phyloP scores from a whole-genome alignment of 75 land plant genomes.

The Chamaecyparis obtusa region DNA sequence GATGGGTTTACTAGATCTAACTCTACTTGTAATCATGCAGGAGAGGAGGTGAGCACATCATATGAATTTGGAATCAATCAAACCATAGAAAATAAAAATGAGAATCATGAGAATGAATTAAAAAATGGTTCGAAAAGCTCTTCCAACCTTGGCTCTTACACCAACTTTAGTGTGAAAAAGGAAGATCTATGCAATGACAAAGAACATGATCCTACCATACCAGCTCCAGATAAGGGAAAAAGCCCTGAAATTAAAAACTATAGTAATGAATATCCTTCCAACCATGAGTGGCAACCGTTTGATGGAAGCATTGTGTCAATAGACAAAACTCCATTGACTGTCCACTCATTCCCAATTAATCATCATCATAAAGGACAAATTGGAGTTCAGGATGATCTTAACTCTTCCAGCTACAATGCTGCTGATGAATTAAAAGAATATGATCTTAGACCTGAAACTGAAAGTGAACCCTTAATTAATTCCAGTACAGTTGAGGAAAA shows the following conservation, averaged over 20 bases:
- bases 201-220: neutral
- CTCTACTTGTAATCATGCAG: neutral
- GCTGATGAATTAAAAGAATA: neutral
- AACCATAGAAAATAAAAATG: neutral
- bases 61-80: neutral
- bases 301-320: neutral
- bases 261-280: neutral
- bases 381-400: neutral
- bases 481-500: neutral
- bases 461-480: neutral
- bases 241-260: neutral
- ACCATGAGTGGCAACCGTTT: constrained; percentile 10
- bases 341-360: neutral
- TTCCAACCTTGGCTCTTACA: neutral
- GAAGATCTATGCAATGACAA: neutral
- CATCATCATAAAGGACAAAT: neutral
- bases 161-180: neutral
- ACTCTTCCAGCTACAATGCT: neutral
- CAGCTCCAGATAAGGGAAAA: neutral
- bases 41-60: neutral
- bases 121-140: neutral
- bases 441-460: neutral
- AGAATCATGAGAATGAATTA: neutral
- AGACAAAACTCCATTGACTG: neutral
- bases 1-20: neutral